Base-by-base conservation (phyloP, 495 filamentous ascomycete species). In the Pseudomonodictys pantanalensis region DNA sequence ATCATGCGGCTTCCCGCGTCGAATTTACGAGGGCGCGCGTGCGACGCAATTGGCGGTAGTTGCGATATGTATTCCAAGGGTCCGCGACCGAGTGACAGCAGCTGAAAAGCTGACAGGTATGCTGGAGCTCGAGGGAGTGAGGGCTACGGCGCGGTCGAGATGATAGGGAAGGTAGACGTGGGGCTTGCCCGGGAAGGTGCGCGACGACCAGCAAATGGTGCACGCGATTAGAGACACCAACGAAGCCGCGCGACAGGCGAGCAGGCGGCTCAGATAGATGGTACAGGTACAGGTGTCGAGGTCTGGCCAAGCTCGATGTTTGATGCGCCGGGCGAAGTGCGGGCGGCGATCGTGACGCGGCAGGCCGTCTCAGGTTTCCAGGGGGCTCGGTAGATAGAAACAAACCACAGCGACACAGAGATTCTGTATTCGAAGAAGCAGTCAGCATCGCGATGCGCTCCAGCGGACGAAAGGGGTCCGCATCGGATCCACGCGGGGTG, bases 1-100 rank as follows among this genome's bases (percentile, higher is more conserved):
- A 68, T 68, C 29, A 60, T 68, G 65, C 65, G 65, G 60, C 57
- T 50, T 47, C 41, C 62, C 51, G 62, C 43, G 52, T 22, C 46
- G 43, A 15, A 41, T 41, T 18, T 41, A 41, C 38, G 38, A 41
- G 20, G 38, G 15, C 15, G 38, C 73, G 73, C 67, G 69, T 58
- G 75, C 79, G 47, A 68, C 67, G 38, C n/a, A n/a, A n/a, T n/a
- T n/a, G n/a, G n/a, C n/a, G n/a, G n/a, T n/a, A n/a, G n/a, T n/a
- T n/a, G n/a, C n/a, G n/a, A n/a, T n/a, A n/a, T n/a, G n/a, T n/a
- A n/a, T n/a, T n/a, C n/a, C n/a, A n/a, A n/a, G n/a, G n/a, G n/a
- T n/a, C n/a, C n/a, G n/a, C n/a, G n/a, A n/a, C n/a, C n/a, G n/a
- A n/a, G n/a, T n/a, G n/a, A n/a, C n/a, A n/a, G n/a, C n/a, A n/a